Evolutionary conservation across 805 yeast genomes (phyloP).

Genomic region (Ogataea chonburiensis): DNA sequence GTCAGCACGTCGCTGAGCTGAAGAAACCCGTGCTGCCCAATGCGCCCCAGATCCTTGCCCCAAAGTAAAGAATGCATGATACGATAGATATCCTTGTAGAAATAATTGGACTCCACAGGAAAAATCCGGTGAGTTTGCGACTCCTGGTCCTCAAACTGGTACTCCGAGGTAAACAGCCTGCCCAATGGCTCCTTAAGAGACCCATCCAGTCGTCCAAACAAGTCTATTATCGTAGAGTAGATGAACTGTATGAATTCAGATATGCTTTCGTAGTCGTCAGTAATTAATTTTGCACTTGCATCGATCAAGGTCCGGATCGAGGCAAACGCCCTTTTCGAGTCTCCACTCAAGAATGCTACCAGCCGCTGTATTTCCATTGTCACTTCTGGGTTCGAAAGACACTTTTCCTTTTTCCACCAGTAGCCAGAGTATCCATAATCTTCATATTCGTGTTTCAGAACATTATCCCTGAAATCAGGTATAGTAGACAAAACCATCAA

Average conservation of each 20-base stretch:
- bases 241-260: constrained; percentile 31
- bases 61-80: constrained; percentile 35
- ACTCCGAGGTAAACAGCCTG: constrained; percentile 19
- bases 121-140: constrained; percentile 29
- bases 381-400: constrained; percentile 28
- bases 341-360: constrained; percentile 37
- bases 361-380: constrained; percentile 39
- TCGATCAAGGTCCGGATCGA: constrained; percentile 35
- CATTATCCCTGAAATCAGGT: constrained; percentile 32
- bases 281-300: constrained; percentile 28
- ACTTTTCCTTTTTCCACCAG: constrained; percentile 40
- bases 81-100: constrained; percentile 32
- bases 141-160: constrained; percentile 16
- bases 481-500: constrained; percentile 40
- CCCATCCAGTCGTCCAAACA: constrained; percentile 20
- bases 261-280: constrained; percentile 30
- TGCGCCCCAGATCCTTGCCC: constrained; percentile 28
- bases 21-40: constrained; percentile 23
- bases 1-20: constrained; percentile 37
- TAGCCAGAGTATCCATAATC: constrained; percentile 37
- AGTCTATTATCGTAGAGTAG: constrained; percentile 19
- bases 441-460: constrained; percentile 33
- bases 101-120: constrained; percentile 35
- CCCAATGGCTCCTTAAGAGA: constrained; percentile 16
- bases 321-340: constrained; percentile 39